These are phyloP conservation scores for Porphyra umbilicalis DNA, from an alignment of 31 red algal genomes.

Conservation along the genomic window DNA sequence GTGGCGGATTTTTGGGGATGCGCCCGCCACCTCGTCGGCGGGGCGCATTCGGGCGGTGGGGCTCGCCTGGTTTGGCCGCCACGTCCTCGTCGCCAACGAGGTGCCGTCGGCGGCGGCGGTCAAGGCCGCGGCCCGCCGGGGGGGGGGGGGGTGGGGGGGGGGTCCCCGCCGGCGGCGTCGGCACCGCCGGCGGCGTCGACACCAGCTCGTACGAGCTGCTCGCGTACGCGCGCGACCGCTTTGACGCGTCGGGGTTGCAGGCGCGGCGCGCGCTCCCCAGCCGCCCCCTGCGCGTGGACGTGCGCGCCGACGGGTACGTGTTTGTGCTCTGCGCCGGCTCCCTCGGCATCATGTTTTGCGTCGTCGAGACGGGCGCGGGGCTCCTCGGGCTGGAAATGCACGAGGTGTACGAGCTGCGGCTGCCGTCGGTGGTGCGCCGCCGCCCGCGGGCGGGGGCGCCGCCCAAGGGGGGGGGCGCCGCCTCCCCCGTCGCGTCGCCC, in stretches of 20 bases:
- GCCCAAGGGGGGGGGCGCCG: not conserved
- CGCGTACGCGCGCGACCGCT: constrained; percentile 53
- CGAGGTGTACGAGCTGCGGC: constrained; percentile 56
- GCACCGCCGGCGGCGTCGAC: not conserved
- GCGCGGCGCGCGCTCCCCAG: constrained; percentile 49
- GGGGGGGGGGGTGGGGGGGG: not conserved
- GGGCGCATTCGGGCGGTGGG: not conserved
- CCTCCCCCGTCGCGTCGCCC: not conserved
- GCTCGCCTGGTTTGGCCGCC: not conserved
- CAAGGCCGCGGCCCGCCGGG: not conserved
- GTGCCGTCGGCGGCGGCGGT: not conserved
- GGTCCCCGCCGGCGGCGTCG: not conserved
- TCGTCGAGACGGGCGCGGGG: not conserved
- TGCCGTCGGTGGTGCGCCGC: constrained; percentile 27
- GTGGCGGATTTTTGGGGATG: constrained; percentile 83
- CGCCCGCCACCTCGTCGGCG: not conserved
- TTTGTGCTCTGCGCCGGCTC: constrained; percentile 54
- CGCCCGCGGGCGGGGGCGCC: not conserved
- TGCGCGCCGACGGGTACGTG: constrained; percentile 74
- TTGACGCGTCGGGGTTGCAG: constrained; percentile 52
- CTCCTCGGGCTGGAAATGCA: not conserved
- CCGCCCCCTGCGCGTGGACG: constrained; percentile 60
- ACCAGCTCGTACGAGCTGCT: constrained; percentile 47
- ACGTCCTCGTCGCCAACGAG: not conserved
- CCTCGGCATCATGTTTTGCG: not conserved